These are phyloP conservation scores for Clavaria fumosa DNA, from an alignment of 768 basidiomycete species.

Conservation along the genomic window DNA sequence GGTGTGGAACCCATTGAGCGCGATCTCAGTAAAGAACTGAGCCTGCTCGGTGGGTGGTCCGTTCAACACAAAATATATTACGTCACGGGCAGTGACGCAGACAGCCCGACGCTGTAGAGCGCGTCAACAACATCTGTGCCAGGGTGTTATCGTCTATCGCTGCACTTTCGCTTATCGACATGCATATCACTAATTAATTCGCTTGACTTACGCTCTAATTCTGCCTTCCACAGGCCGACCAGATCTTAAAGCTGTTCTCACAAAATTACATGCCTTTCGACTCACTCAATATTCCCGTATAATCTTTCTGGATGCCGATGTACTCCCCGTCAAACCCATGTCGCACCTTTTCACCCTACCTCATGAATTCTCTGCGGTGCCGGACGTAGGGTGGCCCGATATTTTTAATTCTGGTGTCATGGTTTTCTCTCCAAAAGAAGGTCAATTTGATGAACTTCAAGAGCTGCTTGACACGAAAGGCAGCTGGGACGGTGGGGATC, in stretches of 20 bases:
- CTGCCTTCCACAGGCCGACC: constrained; percentile 54
- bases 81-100: no score
- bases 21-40: constrained; percentile 48
- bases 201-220: background rate
- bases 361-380: constrained; percentile 80
- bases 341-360: constrained; percentile 82
- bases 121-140: no score
- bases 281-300: constrained; percentile 75
- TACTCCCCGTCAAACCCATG: constrained; percentile 75
- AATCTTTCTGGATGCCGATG: constrained; percentile 86
- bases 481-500: constrained; percentile 97
- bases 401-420: constrained; percentile 98
- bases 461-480: constrained; percentile 63
- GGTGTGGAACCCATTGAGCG: constrained; percentile 87
- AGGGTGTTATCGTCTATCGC: no score
- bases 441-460: constrained; percentile 66
- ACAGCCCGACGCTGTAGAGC: no score
- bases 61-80: no score
- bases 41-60: constrained; percentile 67
- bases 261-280: constrained; percentile 93
- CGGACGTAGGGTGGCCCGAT: constrained; percentile 98
- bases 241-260: constrained; percentile 86
- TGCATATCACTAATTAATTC: no score
- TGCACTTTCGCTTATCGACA: no score
- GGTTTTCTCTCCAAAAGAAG: constrained; percentile 67